Conservation (phyloP, 495 filamentous ascomycete genomes). For the Trichodelitschia bisporula region DNA sequence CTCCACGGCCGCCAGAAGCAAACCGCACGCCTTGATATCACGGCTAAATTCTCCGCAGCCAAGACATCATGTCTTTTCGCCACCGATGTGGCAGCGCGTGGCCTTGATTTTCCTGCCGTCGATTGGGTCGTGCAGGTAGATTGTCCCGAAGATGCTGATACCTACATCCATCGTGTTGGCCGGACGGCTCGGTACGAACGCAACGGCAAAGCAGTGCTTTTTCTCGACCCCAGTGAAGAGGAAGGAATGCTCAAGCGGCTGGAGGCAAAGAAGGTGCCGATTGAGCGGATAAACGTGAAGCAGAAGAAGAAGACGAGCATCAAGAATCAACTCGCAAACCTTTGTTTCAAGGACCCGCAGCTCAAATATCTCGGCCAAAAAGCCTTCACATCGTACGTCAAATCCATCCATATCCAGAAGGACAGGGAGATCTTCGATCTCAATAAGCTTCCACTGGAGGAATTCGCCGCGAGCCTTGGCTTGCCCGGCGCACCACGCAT, state of each 20-base stretch:
- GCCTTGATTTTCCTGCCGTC: conserved; percentile 86
- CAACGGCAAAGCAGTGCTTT: conserved; percentile 66
- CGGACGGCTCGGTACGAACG: conserved; percentile 85
- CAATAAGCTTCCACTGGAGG: conserved; percentile 56
- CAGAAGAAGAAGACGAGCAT: conserved; percentile 77
- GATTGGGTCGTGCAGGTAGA: conserved; percentile 95
- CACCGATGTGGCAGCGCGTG: conserved; percentile 82
- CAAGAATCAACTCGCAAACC: conserved; percentile 58
- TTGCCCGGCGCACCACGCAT: conserved; percentile 78
- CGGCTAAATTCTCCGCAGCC: conserved; percentile 48
- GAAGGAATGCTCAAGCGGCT: conserved; percentile 59
- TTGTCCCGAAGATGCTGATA: conserved; percentile 88
- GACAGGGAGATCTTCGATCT: conserved; percentile 83
- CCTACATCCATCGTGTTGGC: conserved; percentile 92
- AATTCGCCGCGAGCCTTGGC: conserved; percentile 61
- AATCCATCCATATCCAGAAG: conserved; percentile 64
- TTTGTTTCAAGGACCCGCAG: conserved; percentile 87
- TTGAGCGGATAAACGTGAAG: conserved; percentile 62
- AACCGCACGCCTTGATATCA: conserved; percentile 62
- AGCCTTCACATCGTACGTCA: conserved; percentile 72
- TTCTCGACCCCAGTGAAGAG: conserved; percentile 81
- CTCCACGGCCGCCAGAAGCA: conserved; percentile 92
- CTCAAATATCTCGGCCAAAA: conserved; percentile 92
- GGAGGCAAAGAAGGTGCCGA: conserved; percentile 65
- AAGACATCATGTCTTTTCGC: conserved; percentile 75